Conservation (phyloP, 2,329 filamentous ascomycete species). For the Colletotrichum viniferum region DNA sequence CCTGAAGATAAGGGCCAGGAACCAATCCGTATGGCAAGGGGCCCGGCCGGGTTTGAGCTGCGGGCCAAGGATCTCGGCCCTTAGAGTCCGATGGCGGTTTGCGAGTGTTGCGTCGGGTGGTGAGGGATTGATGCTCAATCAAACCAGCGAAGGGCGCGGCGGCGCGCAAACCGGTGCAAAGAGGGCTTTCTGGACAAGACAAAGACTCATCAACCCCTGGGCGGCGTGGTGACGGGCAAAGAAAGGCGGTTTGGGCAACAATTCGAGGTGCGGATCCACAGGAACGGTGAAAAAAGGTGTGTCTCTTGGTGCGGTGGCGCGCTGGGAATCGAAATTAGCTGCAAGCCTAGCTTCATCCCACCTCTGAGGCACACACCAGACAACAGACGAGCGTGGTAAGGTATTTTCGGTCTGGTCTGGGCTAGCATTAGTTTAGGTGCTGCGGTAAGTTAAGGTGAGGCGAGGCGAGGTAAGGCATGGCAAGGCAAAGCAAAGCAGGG, state of each 20-base stretch:
- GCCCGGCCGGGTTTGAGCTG: neutral
- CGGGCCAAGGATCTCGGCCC: neutral
- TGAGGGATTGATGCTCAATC: neutral
- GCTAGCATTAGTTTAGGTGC: neutral
- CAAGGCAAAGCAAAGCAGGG: neutral
- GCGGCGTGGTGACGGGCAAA: neutral
- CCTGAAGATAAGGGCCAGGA: slow-evolving; percentile 2
- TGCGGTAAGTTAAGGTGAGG: neutral
- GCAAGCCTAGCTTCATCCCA: slow-evolving; percentile 17
- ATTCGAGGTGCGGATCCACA: neutral
- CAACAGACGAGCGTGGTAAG: neutral
- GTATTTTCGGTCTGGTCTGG: neutral
- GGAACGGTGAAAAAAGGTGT: neutral
- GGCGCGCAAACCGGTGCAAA: neutral
- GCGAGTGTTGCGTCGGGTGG: neutral
- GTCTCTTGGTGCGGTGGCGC: neutral
- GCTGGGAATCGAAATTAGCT: slow-evolving; percentile 12
- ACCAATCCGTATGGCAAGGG: neutral
- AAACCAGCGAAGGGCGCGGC: neutral
- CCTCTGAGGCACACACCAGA: slow-evolving; percentile 7
- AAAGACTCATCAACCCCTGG: neutral
- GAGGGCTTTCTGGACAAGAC: neutral
- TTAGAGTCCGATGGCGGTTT: neutral
- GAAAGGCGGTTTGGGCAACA: neutral
- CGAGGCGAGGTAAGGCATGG: neutral